These are phyloP conservation scores for Chaetomium strumarium DNA, from an alignment of 2,329 filamentous ascomycete species.

Conservation along the genomic window DNA sequence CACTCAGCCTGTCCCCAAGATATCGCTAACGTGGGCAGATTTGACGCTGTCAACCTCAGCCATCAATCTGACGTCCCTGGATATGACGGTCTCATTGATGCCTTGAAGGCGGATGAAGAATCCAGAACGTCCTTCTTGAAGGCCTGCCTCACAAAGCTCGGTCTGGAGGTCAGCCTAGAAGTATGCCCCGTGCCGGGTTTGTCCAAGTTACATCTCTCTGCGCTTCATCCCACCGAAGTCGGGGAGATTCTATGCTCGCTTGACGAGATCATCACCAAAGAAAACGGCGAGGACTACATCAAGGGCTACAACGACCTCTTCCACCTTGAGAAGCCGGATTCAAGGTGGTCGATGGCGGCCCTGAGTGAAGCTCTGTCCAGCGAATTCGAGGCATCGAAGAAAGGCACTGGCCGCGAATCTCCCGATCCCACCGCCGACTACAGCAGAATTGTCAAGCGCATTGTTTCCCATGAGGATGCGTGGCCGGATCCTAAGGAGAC, in stretches of 20 bases:
- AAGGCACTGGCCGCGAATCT: slow-evolving; percentile 19
- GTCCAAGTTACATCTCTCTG: slow-evolving; percentile 76
- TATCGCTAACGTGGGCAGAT: slow-evolving; percentile 48
- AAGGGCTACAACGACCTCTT: slow-evolving; percentile 80
- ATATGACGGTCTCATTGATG: slow-evolving; percentile 65
- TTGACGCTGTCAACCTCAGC: slow-evolving; percentile 72
- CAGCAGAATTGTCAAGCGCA: slow-evolving; percentile 62
- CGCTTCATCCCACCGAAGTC: slow-evolving; percentile 58
- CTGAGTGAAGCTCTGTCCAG: slow-evolving; percentile 47
- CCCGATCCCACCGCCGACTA: slow-evolving; percentile 50
- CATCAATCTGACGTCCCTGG: slow-evolving; percentile 59
- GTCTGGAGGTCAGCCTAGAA: slow-evolving; percentile 69
- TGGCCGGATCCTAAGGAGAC: slow-evolving; percentile 68
- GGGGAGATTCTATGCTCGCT: slow-evolving; percentile 60
- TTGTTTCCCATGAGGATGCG: slow-evolving; percentile 64
- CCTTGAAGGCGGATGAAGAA: slow-evolving; percentile 62
- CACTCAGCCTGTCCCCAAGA: background rate
- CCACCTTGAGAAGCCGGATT: slow-evolving; percentile 62
- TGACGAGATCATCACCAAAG: slow-evolving; percentile 60
- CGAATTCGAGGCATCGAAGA: slow-evolving; percentile 27
- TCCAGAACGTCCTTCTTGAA: slow-evolving; percentile 69
- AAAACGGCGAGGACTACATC: slow-evolving; percentile 65
- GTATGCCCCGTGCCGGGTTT: slow-evolving; percentile 67
- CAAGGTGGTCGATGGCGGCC: slow-evolving; percentile 51
- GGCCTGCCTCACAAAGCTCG: slow-evolving; percentile 72